Base-by-base conservation (phyloP, 2,329 filamentous ascomycete genomes). In the Beauveria scarabaeidicola region DNA sequence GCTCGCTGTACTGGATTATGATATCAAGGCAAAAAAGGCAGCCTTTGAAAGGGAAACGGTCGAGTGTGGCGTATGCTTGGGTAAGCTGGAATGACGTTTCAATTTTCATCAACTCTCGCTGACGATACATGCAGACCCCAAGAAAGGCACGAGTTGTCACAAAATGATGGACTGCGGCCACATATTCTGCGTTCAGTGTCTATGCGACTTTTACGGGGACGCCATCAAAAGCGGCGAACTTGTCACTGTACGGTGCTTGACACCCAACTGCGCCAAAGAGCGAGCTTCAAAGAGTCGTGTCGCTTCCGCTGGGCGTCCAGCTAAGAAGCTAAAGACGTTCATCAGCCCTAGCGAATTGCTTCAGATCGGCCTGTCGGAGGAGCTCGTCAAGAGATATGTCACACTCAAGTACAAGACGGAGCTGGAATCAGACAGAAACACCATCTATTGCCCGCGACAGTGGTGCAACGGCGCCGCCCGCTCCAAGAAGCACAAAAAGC, bases 401-500 rank as follows among this genome's bases (percentile, higher is more conserved):
- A 86, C 85, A 41, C 80, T 97, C 62, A 97, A 94, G 75, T 90
- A 96, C 68, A 97, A 97, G 76, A 90, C 89, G 64, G 89, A 91
- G 70, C 83, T 97, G 3, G 94, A 97, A 72, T 87, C 90, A 0
- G 92, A 97, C 73, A 95, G 92, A 68, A 88, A 86, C 61, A 97
- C 92, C 0, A 82, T 97, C 38, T 97, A 96, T 71, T 99, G 94
- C 68, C 94, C 94, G 0, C 84, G 94, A 9, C 81, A 86, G 59
- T 97, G 92, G 90, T 99, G 94, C 70, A 90, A 94, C 72, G 92
- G 91, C 6, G 90, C 92, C 3, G 92, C 92, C 27, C 83, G 85
- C 50, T 90, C 88, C 23, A 89, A 87, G 69, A 85, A 82, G 66
- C 85, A 89, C 72, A 86, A 81, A 61, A 90, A 90, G 68, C 87